A percentile compares a stretch with the other conserved stretches of the same genome.
phyloP scores from a whole-genome alignment of 192 early-diverging fungal species.

The Mortierella antarctica region DNA sequence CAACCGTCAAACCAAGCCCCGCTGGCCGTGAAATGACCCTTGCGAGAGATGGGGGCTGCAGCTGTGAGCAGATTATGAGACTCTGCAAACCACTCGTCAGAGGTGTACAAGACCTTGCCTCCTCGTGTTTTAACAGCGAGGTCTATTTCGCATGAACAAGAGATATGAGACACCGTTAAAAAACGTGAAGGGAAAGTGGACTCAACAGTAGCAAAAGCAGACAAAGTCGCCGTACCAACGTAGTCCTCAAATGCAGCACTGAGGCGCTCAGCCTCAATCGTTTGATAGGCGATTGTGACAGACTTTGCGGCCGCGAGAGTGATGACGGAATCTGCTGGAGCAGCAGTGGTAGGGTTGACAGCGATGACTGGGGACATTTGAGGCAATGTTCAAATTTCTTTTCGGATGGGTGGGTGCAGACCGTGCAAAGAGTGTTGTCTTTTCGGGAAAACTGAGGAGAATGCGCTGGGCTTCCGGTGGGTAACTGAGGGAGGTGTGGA shows the following conservation, averaged over 20 bases:
- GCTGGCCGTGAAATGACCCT: slow-evolving; percentile 66
- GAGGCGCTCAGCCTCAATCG: slow-evolving; percentile 4
- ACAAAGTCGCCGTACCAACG: slow-evolving; percentile 16
- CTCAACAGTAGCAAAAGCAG: neutral
- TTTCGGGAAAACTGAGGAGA: neutral
- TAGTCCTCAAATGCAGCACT: slow-evolving; percentile 24
- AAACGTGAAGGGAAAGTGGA: neutral
- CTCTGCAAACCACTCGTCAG: slow-evolving; percentile 94
- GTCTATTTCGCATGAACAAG: slow-evolving; percentile 56
- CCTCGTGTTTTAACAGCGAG: slow-evolving; percentile 77
- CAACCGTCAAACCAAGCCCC: slow-evolving; percentile 90
- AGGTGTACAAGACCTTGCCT: slow-evolving; percentile 78
- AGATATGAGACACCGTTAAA: neutral
- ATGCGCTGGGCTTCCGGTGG: neutral
- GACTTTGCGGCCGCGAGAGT: neutral
- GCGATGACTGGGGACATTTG: slow-evolving; percentile 26
- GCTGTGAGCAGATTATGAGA: slow-evolving; percentile 83
- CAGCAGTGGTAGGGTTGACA: slow-evolving; percentile 6
- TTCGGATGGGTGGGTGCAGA: slow-evolving; percentile 45
- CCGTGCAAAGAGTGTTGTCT: slow-evolving; percentile 20
- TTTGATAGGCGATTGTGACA: slow-evolving; percentile 21
- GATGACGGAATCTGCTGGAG: neutral
- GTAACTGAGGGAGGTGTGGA: neutral
- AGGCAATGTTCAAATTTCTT: slow-evolving; percentile 38
- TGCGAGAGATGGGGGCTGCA: slow-evolving; percentile 72